Evolutionary conservation across 148 eudicot genomes (phyloP), one percentile per base, ranked within the genome.

Genomic region (Persicaria maculosa): DNA sequence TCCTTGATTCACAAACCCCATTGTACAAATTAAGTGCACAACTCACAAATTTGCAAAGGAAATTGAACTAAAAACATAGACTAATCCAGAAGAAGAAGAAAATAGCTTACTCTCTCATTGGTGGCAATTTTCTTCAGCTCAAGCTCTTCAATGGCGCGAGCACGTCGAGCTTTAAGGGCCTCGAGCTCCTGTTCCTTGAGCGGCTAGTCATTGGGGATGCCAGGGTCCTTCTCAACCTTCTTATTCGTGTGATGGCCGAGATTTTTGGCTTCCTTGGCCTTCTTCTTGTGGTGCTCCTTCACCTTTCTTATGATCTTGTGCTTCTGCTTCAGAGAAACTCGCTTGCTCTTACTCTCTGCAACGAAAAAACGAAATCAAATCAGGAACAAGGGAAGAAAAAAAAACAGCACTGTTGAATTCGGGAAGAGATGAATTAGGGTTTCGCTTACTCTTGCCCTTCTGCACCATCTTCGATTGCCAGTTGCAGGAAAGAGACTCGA

Each of bases 171-270:
- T 69, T 92, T 97, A 4, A 96, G 91, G 50, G 89, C 92, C 76
- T 89, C 89, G 50, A 96, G 97, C 86, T 90, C 99, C 76, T 92
- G 91, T 69, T 96, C 97, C 90, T 90, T 96, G 68, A 90, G 90
- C 16, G 99, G 99, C 99, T 97, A 92, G 54, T 92, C 97, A 78
- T 92, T 96, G 59, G 99, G 99, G 61, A 90, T 96, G 0, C 97
- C 99, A 22, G 97, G 97, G 71, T 96, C 99, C 77, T 96, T 92
- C 83, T 95, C 97, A 4, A 81, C 88, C 80, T 88, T 92, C 11
- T 77, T 78, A 76, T 77, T 89, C 74, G 83, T 86, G 44, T 92
- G 76, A 1, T 89, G 22, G 4, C 97, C 97, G 9, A 80, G 81
- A 76, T 95, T 95, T 76, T 90, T 95, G 5, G 99, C 97, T 73